These are phyloP conservation scores for Podila epigama DNA, from an alignment of 192 early-diverging fungal genomes.

Conservation along the genomic window DNA sequence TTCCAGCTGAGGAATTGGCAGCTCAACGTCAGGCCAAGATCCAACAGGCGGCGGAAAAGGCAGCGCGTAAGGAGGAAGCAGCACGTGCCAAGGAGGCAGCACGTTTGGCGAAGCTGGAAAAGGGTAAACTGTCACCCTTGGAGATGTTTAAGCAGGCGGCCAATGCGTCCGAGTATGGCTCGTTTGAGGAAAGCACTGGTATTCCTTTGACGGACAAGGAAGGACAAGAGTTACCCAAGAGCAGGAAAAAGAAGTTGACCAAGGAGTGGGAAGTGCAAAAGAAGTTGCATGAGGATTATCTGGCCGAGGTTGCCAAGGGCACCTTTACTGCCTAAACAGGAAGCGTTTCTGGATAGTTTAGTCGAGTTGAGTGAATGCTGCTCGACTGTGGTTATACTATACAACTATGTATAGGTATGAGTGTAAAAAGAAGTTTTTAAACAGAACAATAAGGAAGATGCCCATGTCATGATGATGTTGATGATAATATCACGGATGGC, in stretches of 20 bases:
- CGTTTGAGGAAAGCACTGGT: constrained; percentile 59
- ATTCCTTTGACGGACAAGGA: constrained; percentile 85
- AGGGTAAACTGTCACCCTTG: constrained; percentile 76
- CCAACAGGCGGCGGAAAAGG: constrained; percentile 67
- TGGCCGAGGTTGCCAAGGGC: constrained; percentile 51
- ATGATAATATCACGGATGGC: background rate
- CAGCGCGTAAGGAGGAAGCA: constrained; percentile 65
- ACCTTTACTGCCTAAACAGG: constrained; percentile 21
- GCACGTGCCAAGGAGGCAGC: constrained; percentile 69
- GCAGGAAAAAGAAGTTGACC: constrained; percentile 83
- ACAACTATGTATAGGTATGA: too few relatives aligned
- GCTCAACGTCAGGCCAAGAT: constrained; percentile 74
- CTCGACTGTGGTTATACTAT: too few relatives aligned
- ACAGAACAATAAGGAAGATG: too few relatives aligned
- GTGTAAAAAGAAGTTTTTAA: too few relatives aligned
- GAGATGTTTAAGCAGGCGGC: constrained; percentile 81
- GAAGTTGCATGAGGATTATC: constrained; percentile 90
- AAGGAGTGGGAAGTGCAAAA: constrained; percentile 88
- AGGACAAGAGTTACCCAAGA: constrained; percentile 87
- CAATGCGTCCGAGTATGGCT: constrained; percentile 29
- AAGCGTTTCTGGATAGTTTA: too few relatives aligned
- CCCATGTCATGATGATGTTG: background rate
- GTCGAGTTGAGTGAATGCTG: too few relatives aligned
- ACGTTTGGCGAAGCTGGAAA: constrained; percentile 72
- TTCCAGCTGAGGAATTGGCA: constrained; percentile 74